A percentile compares a stretch with the other conserved stretches of the same genome.
Evolutionary conservation across 306 rosid genomes (phyloP).

Genomic region (Ormosia emarginata): DNA sequence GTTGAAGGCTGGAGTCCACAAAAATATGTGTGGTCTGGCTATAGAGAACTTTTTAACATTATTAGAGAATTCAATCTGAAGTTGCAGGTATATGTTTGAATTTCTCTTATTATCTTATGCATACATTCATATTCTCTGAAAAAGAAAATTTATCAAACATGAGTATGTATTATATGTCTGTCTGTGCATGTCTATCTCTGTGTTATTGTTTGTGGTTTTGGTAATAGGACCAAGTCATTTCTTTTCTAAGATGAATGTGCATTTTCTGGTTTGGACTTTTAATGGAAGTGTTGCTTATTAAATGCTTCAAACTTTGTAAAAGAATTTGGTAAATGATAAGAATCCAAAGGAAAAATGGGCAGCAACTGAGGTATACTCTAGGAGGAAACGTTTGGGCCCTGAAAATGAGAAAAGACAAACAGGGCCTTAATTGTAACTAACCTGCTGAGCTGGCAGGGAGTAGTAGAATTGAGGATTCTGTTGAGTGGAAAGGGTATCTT

Average conservation of each 20-base stretch:
- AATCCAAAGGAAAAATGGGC: too few relatives aligned
- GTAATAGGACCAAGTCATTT: background rate
- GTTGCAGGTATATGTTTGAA: conserved; percentile 61
- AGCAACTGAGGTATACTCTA: too few relatives aligned
- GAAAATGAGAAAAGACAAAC: too few relatives aligned
- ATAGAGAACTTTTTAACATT: conserved; percentile 77
- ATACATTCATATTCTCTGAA: background rate
- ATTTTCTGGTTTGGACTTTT: background rate
- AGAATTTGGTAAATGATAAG: too few relatives aligned
- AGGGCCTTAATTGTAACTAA: too few relatives aligned
- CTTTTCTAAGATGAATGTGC: background rate
- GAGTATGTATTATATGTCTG: background rate
- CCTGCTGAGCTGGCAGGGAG: too few relatives aligned
- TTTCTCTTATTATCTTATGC: conserved; percentile 11
- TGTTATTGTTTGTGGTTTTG: background rate
- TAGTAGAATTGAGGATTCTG: too few relatives aligned
- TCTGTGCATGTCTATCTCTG: background rate
- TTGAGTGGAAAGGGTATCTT: too few relatives aligned
- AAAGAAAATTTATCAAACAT: background rate
- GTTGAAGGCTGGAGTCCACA: conserved; percentile 89
- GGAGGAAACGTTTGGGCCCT: too few relatives aligned
- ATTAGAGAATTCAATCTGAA: conserved; percentile 76
- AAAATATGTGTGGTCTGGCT: conserved; percentile 92
- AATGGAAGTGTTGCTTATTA: background rate
- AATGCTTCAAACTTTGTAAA: background rate